These are phyloP conservation scores for Coelastrella sp. DNA, from an alignment of 139 green algal species.

Conservation along the genomic window DNA sequence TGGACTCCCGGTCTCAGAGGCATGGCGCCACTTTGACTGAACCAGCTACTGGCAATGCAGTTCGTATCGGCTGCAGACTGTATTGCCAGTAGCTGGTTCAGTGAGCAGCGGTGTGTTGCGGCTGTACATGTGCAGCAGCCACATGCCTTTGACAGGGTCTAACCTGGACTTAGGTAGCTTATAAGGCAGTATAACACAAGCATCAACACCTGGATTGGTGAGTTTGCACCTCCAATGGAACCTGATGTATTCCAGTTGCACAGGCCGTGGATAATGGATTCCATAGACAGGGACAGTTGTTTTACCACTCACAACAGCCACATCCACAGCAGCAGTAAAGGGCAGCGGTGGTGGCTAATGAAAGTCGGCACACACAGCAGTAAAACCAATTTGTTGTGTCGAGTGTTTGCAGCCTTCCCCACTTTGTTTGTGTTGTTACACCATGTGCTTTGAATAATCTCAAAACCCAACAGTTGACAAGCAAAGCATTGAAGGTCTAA, in stretches of 20 bases:
- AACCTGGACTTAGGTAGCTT: not conserved
- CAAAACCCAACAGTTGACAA: too few species aligned
- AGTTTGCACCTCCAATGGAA: not conserved
- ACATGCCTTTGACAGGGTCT: not conserved
- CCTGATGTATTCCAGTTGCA: not conserved
- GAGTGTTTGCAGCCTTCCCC: too few species aligned
- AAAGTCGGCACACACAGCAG: conserved; percentile 1
- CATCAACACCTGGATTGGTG: not conserved
- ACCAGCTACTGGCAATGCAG: too few species aligned
- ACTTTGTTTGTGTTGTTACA: too few species aligned
- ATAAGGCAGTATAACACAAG: not conserved
- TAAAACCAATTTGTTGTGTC: too few species aligned
- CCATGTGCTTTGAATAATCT: too few species aligned
- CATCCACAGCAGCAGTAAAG: not conserved
- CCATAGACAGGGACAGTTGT: not conserved
- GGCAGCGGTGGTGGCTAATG: not conserved
- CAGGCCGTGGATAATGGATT: not conserved
- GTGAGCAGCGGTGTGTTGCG: not conserved
- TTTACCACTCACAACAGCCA: not conserved
- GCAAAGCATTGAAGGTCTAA: too few species aligned
- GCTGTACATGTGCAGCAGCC: not conserved
- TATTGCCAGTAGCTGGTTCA: not conserved
- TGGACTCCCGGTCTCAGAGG: conserved; percentile 93
- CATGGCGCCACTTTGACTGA: conserved; percentile 87
- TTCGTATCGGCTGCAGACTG: not conserved